Conservation (phyloP, 495 filamentous ascomycete species). For the Aspergillus homomorphus region DNA sequence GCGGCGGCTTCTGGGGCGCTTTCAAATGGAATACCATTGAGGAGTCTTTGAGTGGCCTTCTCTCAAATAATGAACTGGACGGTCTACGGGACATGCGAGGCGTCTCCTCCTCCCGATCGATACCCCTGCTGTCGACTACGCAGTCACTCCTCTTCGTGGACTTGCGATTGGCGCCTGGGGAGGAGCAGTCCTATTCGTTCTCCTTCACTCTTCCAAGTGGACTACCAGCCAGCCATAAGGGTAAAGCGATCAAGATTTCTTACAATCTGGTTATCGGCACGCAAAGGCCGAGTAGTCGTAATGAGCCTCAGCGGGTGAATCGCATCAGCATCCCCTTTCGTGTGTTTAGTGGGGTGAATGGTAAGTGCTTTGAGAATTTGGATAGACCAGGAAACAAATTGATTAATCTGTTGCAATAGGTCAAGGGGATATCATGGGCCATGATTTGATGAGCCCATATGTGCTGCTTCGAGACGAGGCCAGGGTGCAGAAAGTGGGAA, state of each 20-base stretch:
- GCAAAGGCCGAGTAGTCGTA: conserved; percentile 72
- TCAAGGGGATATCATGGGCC: conserved; percentile 65
- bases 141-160: conserved; percentile 97
- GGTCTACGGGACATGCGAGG: conserved; percentile 93
- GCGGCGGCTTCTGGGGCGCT: conserved; percentile 75
- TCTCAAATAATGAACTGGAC: conserved; percentile 82
- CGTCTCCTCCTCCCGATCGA: conserved; percentile 70
- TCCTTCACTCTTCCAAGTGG: conserved; percentile 80
- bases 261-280: conserved; percentile 93
- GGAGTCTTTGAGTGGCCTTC: conserved; percentile 79
- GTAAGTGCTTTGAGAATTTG: conserved; percentile 32
- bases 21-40: conserved; percentile 89
- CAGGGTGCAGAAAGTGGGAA: conserved; percentile 37
- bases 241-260: conserved; percentile 88
- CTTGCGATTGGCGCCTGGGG: conserved; percentile 78
- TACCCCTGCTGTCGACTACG: conserved; percentile 90
- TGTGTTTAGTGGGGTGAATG: conserved; percentile 87
- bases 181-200: conserved; percentile 84
- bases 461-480: conserved; percentile 87
- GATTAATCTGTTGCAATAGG: conserved; percentile 35
- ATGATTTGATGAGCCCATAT: conserved; percentile 92
- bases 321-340: conserved; percentile 93
- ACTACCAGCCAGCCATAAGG: conserved; percentile 84
- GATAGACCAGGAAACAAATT: not conserved
- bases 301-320: conserved; percentile 76